phyloP scores from a whole-genome alignment of 2,329 filamentous ascomycete species.

The Elsinoe fawcettii region DNA sequence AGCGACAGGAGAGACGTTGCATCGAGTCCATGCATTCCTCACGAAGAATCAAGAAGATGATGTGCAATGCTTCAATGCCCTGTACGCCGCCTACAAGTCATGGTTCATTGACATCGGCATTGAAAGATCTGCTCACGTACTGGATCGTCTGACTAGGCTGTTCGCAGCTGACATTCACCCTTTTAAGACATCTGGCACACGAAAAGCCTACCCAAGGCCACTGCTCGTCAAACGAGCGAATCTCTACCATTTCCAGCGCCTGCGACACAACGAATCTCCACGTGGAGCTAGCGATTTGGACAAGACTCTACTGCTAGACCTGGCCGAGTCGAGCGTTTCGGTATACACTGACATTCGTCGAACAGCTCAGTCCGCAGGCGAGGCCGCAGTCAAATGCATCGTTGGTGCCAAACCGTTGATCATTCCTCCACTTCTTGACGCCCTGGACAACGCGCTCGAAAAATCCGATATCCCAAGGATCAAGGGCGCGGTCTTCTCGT shows the following conservation, averaged over 20 bases:
- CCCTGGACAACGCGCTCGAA: constrained; percentile 69
- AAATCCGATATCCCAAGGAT: constrained; percentile 80
- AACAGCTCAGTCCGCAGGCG: constrained; percentile 82
- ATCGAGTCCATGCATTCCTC: constrained; percentile 77
- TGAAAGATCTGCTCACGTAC: constrained; percentile 84
- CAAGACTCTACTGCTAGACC: constrained; percentile 71
- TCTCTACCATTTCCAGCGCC: constrained; percentile 87
- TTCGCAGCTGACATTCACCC: constrained; percentile 80
- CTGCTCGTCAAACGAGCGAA: constrained; percentile 88
- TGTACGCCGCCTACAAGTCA: constrained; percentile 86
- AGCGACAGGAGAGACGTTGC: constrained; percentile 69
- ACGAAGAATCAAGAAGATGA: constrained; percentile 84
- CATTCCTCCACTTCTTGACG: constrained; percentile 76
- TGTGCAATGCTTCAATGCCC: constrained; percentile 84
- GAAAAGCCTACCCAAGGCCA: constrained; percentile 87
- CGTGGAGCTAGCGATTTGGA: constrained; percentile 86
- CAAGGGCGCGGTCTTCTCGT: constrained; percentile 86
- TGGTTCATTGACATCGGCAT: constrained; percentile 99
- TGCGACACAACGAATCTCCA: constrained; percentile 86
- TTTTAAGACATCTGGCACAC: constrained; percentile 87
- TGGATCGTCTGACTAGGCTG: constrained; percentile 78
- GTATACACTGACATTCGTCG: constrained; percentile 92
- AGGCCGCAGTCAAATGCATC: constrained; percentile 86
- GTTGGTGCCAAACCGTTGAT: constrained; percentile 82
- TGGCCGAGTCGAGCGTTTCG: constrained; percentile 83